Evolutionary conservation across 768 basidiomycete species (phyloP).

Genomic region (Auriscalpium orientale): DNA sequence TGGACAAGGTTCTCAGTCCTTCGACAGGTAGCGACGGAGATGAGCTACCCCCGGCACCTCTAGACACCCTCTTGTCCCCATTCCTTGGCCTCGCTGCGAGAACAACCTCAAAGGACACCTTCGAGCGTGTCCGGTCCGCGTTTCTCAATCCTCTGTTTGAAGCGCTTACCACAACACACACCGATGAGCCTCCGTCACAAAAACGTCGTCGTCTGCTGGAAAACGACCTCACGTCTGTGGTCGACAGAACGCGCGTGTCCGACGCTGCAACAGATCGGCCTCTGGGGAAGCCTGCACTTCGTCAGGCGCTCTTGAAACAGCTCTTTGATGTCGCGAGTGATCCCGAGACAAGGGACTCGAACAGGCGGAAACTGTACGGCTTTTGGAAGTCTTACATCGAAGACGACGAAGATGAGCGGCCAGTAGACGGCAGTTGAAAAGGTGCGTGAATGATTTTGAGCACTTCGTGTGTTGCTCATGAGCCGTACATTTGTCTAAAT

Average conservation of each 20-base stretch:
- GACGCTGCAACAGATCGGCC: conserved; percentile 33
- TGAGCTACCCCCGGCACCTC: conserved; percentile 35
- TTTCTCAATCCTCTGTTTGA: conserved; percentile 64
- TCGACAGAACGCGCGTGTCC: conserved; percentile 47
- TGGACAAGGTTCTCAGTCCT: conserved; percentile 54
- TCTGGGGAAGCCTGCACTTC: conserved; percentile 31
- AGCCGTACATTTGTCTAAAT: not conserved
- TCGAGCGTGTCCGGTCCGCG: conserved; percentile 63
- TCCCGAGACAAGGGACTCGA: conserved; percentile 67
- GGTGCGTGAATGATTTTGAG: not conserved
- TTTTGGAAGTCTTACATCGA: conserved; percentile 60
- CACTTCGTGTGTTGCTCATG: not conserved
- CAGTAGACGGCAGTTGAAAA: conserved; percentile 5
- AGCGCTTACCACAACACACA: conserved; percentile 34
- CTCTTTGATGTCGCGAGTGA: conserved; percentile 72
- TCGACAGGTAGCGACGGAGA: conserved; percentile 10
- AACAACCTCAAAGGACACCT: conserved; percentile 56
- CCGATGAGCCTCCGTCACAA: conserved; percentile 29
- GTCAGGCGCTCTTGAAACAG: conserved; percentile 46
- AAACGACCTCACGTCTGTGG: conserved; percentile 35
- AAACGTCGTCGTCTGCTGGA: conserved; percentile 41
- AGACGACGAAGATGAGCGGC: conserved; percentile 31
- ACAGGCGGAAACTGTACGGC: conserved; percentile 76
- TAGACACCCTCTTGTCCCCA: conserved; percentile 53
- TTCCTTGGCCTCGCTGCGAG: conserved; percentile 67